phyloP scores from a whole-genome alignment of 2,329 filamentous ascomycete genomes.

The Clarireedia monteithiana region DNA sequence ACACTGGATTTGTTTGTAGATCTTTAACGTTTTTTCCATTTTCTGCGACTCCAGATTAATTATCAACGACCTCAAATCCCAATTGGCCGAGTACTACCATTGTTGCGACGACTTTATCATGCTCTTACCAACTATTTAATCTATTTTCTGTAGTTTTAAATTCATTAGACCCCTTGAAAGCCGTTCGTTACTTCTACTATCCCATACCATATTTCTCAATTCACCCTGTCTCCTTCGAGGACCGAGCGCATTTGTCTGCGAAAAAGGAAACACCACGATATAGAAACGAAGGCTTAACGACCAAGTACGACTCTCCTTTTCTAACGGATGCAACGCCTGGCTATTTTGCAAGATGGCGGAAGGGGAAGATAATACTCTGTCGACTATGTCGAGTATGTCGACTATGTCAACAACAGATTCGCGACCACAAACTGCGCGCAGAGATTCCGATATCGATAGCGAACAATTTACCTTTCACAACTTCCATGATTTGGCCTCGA shows the following conservation, averaged over 20 bases:
- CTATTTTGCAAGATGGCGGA: slow-evolving; percentile 24
- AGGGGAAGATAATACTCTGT: slow-evolving; percentile 18
- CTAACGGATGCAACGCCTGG: slow-evolving; percentile 23
- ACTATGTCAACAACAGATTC: slow-evolving; percentile 11
- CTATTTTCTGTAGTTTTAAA: not conserved
- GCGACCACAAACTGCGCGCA: slow-evolving; percentile 24
- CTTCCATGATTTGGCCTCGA: slow-evolving; percentile 22
- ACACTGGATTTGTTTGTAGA: not conserved
- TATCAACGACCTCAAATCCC: not conserved
- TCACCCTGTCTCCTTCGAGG: not conserved
- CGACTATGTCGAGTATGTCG: slow-evolving; percentile 2
- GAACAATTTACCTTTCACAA: slow-evolving; percentile 25
- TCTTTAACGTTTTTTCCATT: not conserved
- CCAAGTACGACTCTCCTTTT: not conserved
- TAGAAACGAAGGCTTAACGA: not conserved
- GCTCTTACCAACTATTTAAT: not conserved
- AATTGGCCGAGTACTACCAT: not conserved
- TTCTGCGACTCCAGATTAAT: not conserved
- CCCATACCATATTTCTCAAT: not conserved
- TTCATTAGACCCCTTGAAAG: not conserved
- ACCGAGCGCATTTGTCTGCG: slow-evolving; percentile 15
- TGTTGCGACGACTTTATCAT: not conserved
- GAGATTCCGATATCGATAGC: slow-evolving; percentile 22
- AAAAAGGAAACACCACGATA: not conserved
- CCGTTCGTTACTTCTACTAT: not conserved